Evolutionary conservation across 768 basidiomycete species (phyloP).

Genomic region (Tulasnella sp.): DNA sequence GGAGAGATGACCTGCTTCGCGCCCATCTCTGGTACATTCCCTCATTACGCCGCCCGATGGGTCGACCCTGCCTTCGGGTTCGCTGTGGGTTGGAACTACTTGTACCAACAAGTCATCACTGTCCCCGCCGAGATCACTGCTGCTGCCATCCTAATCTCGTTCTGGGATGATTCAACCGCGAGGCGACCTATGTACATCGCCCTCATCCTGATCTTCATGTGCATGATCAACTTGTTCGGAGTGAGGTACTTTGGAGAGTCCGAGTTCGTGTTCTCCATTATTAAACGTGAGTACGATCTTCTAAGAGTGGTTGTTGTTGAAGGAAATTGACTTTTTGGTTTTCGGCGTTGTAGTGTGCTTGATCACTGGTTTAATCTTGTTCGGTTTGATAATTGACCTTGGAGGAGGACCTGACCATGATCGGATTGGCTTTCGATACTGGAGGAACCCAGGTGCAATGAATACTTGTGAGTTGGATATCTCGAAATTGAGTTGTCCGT

Average conservation of each 20-base stretch:
- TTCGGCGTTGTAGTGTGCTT: not conserved
- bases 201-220: slow-evolving; percentile 46
- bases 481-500: no score
- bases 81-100: slow-evolving; percentile 26
- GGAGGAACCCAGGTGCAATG: slow-evolving; percentile 33
- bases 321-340: no score
- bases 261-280: slow-evolving; percentile 55
- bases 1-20: slow-evolving; percentile 73
- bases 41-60: slow-evolving; percentile 38
- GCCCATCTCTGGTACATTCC: slow-evolving; percentile 68
- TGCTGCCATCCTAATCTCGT: slow-evolving; percentile 25
- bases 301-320: no score
- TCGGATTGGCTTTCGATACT: slow-evolving; percentile 30
- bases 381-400: slow-evolving; percentile 51
- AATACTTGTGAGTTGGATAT: not conserved
- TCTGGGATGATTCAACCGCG: slow-evolving; percentile 19
- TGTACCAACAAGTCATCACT: slow-evolving; percentile 33
- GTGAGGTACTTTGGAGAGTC: slow-evolving; percentile 66
- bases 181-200: slow-evolving; percentile 36
- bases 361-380: slow-evolving; percentile 17
- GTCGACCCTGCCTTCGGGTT: slow-evolving; percentile 29
- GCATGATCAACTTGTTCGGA: slow-evolving; percentile 57
- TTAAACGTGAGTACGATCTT: slow-evolving; percentile 52
- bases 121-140: slow-evolving; percentile 29
- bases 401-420: slow-evolving; percentile 37